phyloP scores from a whole-genome alignment of 441 rosid species.

The Pelargonium cotyledonis region DNA sequence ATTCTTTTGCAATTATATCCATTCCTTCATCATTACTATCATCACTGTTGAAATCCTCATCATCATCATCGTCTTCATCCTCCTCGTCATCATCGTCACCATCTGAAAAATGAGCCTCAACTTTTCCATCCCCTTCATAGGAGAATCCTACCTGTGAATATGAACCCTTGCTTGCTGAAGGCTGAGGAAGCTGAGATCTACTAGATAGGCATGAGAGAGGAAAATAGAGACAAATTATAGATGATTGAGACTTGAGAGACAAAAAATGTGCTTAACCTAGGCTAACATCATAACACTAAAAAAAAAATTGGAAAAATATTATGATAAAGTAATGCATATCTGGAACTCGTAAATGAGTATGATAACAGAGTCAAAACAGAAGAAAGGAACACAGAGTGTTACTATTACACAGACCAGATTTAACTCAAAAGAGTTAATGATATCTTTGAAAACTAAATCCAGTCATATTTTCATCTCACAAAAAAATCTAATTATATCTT shows the following conservation, averaged over 20 bases:
- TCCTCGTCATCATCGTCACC: slow-evolving; percentile 60
- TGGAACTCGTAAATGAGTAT: neutral
- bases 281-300: neutral
- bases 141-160: slow-evolving; percentile 94
- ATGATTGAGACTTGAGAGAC: too few species aligned
- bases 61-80: slow-evolving; percentile 72
- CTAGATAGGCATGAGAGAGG: slow-evolving; percentile 16
- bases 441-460: too few species aligned
- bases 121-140: slow-evolving; percentile 64
- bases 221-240: neutral
- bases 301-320: neutral
- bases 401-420: neutral
- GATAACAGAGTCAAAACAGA: neutral
- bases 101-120: slow-evolving; percentile 46
- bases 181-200: slow-evolving; percentile 54
- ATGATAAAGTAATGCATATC: slow-evolving; percentile 12
- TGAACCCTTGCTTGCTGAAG: slow-evolving; percentile 62
- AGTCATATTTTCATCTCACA: too few species aligned
- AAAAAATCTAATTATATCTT: too few species aligned
- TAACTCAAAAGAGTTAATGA: too few species aligned
- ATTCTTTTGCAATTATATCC: slow-evolving; percentile 82
- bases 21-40: slow-evolving; percentile 94
- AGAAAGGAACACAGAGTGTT: neutral
- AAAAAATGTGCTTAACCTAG: neutral
- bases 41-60: slow-evolving; percentile 83